Conservation (phyloP, 116 monocot genomes). For the Papilionanthe hybrid region DNA sequence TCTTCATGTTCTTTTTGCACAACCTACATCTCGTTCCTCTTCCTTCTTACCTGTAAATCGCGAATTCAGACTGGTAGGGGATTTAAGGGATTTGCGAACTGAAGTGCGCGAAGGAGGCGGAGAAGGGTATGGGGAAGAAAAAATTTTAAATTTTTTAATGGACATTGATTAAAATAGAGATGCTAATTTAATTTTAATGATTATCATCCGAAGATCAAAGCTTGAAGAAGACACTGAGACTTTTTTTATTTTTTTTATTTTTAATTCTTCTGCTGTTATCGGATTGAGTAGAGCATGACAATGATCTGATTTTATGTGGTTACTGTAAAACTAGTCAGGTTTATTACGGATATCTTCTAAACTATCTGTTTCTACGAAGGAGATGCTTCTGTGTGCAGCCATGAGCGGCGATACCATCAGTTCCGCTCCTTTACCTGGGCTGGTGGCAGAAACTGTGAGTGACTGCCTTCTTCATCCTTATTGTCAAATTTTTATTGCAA, state of each 20-base stretch:
- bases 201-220: background rate
- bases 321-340: constrained; percentile 8
- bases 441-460: background rate
- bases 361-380: background rate
- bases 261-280: background rate
- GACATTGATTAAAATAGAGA: no score
- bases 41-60: no score
- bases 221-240: background rate
- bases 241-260: background rate
- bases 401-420: constrained; percentile 6
- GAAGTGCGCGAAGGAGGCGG: no score
- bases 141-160: no score
- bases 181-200: no score
- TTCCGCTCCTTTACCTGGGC: background rate
- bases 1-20: background rate
- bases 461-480: background rate
- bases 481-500: background rate
- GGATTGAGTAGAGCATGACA: background rate
- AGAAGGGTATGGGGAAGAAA: no score
- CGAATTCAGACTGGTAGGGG: background rate
- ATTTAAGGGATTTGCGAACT: background rate
- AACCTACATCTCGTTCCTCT: background rate
- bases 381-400: background rate
- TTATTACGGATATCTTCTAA: background rate
- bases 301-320: constrained; percentile 4